Base-by-base conservation (phyloP, 1,284 basidiomycete species). In the Apiotrichum domesticum region DNA sequence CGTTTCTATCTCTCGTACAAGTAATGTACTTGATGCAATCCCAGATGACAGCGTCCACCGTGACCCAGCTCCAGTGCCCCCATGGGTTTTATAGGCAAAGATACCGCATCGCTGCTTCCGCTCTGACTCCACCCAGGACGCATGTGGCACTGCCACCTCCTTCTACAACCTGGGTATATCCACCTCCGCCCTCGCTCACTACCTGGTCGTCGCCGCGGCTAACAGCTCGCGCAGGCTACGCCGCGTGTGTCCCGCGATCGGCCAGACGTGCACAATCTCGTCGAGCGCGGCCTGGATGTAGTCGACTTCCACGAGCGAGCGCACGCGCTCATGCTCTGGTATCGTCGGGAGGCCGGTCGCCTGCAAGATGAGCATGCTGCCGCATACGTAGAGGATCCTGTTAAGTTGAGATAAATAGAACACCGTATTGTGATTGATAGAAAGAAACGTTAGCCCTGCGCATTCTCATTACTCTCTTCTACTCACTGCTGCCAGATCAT, bases 361-460 rank as follows among this genome's bases (percentile, higher is more conserved):
- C 46, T 63, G 63, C n/a, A 65, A 45, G 1, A 65, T 58, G 33
- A 65, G 62, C 52, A 62, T 63, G 11, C 59, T 57, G 6, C 59
- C 62, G 46, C 59, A 56, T 8, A 65, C 62, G 14, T 63, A 63
- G 9, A 63, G 39, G 34, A 57, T 58, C 29, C 63, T 65, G 51
- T 4, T 59, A 2, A 57, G 29, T 15, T 49, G 50, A 14, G 56
- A 60, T 42, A 7, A 48, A 48, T 21, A 21, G 21, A 21, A 21
- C 21, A 21, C 21, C 21, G 21, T 21, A 21, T 21, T 21, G 21
- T 21, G 21, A 21, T 21, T 21, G 13, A 39, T 39, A 39, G 13
- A 39, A 39, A 39, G 21, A 5, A 29, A 33, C 29, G n/a, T n/a
- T 6, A 33, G 29, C 6, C 9, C 11, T 8, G 14, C 21, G 21